Percentiles rank a stretch among this genome's conserved stretches.
Conservation (phyloP, 139 green algal species). For the Coelastrella sp. region DNA sequence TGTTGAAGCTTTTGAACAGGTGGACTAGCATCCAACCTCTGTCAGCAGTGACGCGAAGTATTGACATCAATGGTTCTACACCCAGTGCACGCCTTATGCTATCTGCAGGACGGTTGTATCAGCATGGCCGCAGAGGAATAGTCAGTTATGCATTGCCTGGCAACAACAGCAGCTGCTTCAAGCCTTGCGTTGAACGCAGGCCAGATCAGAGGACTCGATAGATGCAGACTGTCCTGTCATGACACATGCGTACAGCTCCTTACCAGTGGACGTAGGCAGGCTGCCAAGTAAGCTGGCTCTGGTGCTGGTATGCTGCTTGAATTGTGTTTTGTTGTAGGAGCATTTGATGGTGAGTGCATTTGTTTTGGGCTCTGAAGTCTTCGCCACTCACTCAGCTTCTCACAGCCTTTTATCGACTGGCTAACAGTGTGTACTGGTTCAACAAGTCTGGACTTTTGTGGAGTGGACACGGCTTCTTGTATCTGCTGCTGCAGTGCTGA, state of each 20-base stretch:
- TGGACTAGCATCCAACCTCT: constrained; percentile 13
- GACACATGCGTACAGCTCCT: not conserved
- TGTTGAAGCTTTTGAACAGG: constrained; percentile 38
- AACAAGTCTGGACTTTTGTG: not conserved
- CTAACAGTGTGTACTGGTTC: not conserved
- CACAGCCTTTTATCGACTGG: not conserved
- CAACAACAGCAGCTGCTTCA: too few species aligned
- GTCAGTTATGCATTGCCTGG: too few species aligned
- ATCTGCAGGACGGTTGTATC: not conserved
- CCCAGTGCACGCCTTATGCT: not conserved
- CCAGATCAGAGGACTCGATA: too few species aligned
- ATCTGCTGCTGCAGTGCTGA: constrained; percentile 31
- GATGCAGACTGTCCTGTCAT: not conserved
- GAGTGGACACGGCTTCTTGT: not conserved
- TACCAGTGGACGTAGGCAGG: too few species aligned
- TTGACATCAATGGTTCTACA: not conserved
- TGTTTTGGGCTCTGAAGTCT: too few species aligned
- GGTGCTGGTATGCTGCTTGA: not conserved
- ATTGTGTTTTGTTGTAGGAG: not conserved
- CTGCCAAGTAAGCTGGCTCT: not conserved
- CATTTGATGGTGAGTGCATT: too few species aligned
- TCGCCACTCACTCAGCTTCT: not conserved
- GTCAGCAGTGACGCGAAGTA: not conserved
- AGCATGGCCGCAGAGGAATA: too few species aligned
- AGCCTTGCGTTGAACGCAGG: too few species aligned